These are phyloP conservation scores for Naumovozyma castellii DNA, from an alignment of 805 yeast genomes.

Conservation along the genomic window DNA sequence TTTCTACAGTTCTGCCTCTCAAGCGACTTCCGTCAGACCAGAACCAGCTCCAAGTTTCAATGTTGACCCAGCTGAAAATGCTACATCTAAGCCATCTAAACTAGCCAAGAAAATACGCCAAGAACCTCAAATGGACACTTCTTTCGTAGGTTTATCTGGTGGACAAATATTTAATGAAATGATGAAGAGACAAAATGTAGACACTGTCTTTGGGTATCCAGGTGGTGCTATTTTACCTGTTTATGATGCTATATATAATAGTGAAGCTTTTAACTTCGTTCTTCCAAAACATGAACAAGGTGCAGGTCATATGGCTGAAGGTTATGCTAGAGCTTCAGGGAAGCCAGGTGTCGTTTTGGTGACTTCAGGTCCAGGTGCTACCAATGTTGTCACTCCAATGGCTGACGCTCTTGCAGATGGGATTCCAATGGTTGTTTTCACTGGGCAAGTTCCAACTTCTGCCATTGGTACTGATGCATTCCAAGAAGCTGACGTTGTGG, in stretches of 20 bases:
- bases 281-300: conserved; percentile 98
- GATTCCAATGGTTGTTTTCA: conserved; percentile 90
- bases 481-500: conserved; percentile 98
- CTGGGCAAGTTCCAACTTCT: conserved; percentile 93
- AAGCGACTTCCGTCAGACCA: conserved; percentile 16
- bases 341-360: conserved; percentile 97
- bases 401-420: conserved; percentile 97
- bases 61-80: conserved; percentile 11
- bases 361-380: conserved; percentile 98
- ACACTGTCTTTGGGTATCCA: conserved; percentile 93
- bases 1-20: background rate
- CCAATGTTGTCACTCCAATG: conserved; percentile 96
- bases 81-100: background rate
- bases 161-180: conserved; percentile 98
- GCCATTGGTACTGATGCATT: conserved; percentile 98
- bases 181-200: conserved; percentile 95
- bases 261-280: conserved; percentile 79
- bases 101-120: background rate
- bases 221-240: conserved; percentile 99
- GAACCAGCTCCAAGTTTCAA: conserved; percentile 31
- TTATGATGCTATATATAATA: conserved; percentile 91
- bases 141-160: conserved; percentile 90
- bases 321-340: conserved; percentile 90
- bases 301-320: conserved; percentile 99
- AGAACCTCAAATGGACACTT: conserved; percentile 50